These are phyloP conservation scores for Claviceps maximensis DNA, from an alignment of 2,329 filamentous ascomycete genomes.

Conservation along the genomic window DNA sequence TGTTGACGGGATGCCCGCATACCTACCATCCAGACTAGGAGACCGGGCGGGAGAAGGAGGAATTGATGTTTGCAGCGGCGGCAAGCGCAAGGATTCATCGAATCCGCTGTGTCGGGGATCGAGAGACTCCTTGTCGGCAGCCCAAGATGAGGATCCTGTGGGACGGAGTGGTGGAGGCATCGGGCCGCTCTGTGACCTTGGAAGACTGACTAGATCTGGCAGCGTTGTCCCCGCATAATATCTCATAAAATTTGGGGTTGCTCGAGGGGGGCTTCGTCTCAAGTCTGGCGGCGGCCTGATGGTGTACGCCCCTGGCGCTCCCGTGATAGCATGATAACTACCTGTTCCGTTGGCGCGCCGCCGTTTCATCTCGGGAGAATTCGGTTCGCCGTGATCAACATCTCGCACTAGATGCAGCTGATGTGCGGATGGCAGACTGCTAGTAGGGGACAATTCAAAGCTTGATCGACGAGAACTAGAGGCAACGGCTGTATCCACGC, in stretches of 20 bases:
- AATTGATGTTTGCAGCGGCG: constrained; percentile 35
- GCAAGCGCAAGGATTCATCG: constrained; percentile 40
- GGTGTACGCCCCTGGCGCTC: constrained; percentile 5
- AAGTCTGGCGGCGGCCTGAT: constrained; percentile 7
- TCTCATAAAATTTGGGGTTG: constrained; percentile 8
- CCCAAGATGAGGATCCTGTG: constrained; percentile 16
- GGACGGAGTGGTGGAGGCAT: constrained; percentile 45
- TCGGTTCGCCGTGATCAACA: constrained; percentile 24
- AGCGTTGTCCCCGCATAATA: constrained; percentile 14
- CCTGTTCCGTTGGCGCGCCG: constrained; percentile 41
- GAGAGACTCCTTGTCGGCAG: constrained; percentile 16
- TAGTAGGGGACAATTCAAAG: constrained; percentile 14
- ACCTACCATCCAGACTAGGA: constrained; percentile 14
- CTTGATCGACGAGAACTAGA: constrained; percentile 15
- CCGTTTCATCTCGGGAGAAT: constrained; percentile 44
- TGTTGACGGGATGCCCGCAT: constrained; percentile 15
- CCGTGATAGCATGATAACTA: constrained; percentile 18
- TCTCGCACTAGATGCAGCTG: constrained; percentile 15
- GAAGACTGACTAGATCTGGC: constrained; percentile 18
- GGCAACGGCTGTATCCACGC: constrained; percentile 13
- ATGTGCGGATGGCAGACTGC: constrained; percentile 11
- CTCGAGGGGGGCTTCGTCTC: constrained; percentile 12
- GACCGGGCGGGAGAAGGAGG: constrained; percentile 18
- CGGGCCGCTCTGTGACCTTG: constrained; percentile 23
- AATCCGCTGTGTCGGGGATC: constrained; percentile 32